Percentiles rank a stretch among this genome's conserved stretches.
Conservation (phyloP, 1,139 yeast species). For the Candida gigantensis region DNA sequence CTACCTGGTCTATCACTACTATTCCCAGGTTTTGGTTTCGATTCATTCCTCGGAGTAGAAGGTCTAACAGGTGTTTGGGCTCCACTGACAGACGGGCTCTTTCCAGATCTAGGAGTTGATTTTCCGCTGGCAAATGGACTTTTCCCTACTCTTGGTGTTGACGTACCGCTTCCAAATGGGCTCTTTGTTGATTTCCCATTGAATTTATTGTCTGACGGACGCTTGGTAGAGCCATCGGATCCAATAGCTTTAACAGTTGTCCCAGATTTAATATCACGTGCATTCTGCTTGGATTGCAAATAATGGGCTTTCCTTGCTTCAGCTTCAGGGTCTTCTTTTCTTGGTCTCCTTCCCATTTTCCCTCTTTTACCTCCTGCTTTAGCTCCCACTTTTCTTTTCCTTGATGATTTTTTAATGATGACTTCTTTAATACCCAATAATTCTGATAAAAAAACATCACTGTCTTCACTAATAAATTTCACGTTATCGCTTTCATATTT, state of each 20-base stretch:
- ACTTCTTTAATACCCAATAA: slow-evolving; percentile 53
- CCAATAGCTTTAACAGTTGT: slow-evolving; percentile 48
- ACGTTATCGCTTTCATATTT: slow-evolving; percentile 20
- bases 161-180: slow-evolving; percentile 2
- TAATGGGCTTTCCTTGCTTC: slow-evolving; percentile 45
- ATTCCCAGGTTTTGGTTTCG: too few species aligned
- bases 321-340: slow-evolving; percentile 28
- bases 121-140: slow-evolving; percentile 5
- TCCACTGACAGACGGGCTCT: slow-evolving; percentile 4
- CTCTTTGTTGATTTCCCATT: slow-evolving; percentile 6
- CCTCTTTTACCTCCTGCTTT: slow-evolving; percentile 28
- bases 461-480: slow-evolving; percentile 45
- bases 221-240: slow-evolving; percentile 17
- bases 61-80: slow-evolving; percentile 2
- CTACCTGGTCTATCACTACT: slow-evolving; percentile 6
- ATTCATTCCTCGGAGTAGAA: neutral
- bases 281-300: slow-evolving; percentile 32
- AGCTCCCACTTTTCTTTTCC: slow-evolving; percentile 21
- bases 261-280: slow-evolving; percentile 39
- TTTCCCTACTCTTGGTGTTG: slow-evolving; percentile 3
- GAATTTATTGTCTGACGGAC: slow-evolving; percentile 3
- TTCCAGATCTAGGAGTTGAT: slow-evolving; percentile 4
- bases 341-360: slow-evolving; percentile 19
- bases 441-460: slow-evolving; percentile 48
- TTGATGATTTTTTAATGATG: slow-evolving; percentile 18